Base-by-base conservation (phyloP, 2,329 filamentous ascomycete species). In the Aphanoascus verrucosus region DNA sequence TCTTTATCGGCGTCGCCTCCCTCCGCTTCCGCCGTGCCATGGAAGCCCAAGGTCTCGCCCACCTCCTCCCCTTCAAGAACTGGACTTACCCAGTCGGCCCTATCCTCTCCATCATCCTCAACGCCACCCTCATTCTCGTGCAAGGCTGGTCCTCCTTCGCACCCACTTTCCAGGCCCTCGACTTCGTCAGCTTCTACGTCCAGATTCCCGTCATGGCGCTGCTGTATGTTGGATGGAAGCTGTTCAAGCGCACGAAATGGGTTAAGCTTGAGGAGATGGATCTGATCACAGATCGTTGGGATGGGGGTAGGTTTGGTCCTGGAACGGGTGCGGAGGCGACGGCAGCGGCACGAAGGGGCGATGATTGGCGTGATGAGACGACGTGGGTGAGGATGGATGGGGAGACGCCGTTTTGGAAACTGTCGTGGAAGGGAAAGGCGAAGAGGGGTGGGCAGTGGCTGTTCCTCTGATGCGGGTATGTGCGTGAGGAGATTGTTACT, bases 1-100 rank as follows among this genome's bases (percentile, higher is more conserved):
- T 69, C 59, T 74, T 78, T 53, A 85, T 85, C 55, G 77, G 80
- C 5, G 71, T 84, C 52, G 77, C 82, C 0, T 84, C 80, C 0
- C 67, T 85, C n/a, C 79, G 82, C 23, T 85, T 85, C 70, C 79
- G 82, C 23, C 67, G 72, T 2, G 82, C 72, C 3, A 67, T 85
- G 52, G 70, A 72, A 45, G 63, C 67, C 1, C 82, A 85, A 58
- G 77, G 76, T n/a, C 76, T 81, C 47, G 78, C 80, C 6, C 77
- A 83, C 55, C 71, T 78, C 0, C 71, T 85, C 0, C 81, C 82
- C 0, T 85, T 81, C 68, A 78, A 76, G 56, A 84, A 84, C 61
- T 83, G 79, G 78, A 83, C 81, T 0, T 84, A 85, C 56, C 82
- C 82, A 0, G 77, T 72, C 54, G 81, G 82, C 0, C 81, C 82